These are phyloP conservation scores for Chalciporus sphaerocephalus DNA, from an alignment of 768 basidiomycete genomes.

Conservation along the genomic window DNA sequence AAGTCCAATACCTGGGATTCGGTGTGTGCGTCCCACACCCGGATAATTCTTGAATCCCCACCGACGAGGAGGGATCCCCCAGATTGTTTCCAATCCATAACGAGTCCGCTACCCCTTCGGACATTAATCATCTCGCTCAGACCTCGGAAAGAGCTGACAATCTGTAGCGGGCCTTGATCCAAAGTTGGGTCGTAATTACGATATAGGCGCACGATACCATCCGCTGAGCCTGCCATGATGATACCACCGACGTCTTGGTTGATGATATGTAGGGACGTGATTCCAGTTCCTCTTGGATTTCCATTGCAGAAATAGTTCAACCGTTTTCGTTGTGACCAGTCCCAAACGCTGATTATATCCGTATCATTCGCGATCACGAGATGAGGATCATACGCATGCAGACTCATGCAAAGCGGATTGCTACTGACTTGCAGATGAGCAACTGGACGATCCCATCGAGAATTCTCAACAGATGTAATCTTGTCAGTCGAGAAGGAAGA, in stretches of 20 bases:
- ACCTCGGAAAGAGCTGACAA: constrained; percentile 92
- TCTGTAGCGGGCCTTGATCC: constrained; percentile 72
- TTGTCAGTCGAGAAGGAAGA: not conserved
- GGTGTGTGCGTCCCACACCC: constrained; percentile 93
- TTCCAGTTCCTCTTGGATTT: constrained; percentile 73
- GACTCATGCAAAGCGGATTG: constrained; percentile 70
- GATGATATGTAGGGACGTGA: constrained; percentile 87
- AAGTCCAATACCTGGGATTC: constrained; percentile 78
- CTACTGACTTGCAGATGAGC: constrained; percentile 56
- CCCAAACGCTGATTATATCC: constrained; percentile 92
- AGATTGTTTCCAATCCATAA: constrained; percentile 92
- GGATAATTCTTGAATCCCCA: constrained; percentile 84
- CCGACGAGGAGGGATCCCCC: constrained; percentile 83
- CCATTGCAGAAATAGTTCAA: constrained; percentile 87
- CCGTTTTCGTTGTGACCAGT: constrained; percentile 81
- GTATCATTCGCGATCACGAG: constrained; percentile 80
- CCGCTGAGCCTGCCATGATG: constrained; percentile 84
- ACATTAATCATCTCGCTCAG: constrained; percentile 72
- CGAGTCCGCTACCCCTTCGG: constrained; percentile 76
- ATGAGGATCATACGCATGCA: constrained; percentile 92
- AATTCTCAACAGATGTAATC: constrained; percentile 41
- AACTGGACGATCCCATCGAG: constrained; percentile 71
- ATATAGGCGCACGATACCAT: constrained; percentile 88
- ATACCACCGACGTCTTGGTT: constrained; percentile 95
- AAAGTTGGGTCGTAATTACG: constrained; percentile 82